Percentiles rank a stretch among this genome's conserved stretches.
Conservation (phyloP, 164 flowering plant species). For the Aristolochia fimbriata region DNA sequence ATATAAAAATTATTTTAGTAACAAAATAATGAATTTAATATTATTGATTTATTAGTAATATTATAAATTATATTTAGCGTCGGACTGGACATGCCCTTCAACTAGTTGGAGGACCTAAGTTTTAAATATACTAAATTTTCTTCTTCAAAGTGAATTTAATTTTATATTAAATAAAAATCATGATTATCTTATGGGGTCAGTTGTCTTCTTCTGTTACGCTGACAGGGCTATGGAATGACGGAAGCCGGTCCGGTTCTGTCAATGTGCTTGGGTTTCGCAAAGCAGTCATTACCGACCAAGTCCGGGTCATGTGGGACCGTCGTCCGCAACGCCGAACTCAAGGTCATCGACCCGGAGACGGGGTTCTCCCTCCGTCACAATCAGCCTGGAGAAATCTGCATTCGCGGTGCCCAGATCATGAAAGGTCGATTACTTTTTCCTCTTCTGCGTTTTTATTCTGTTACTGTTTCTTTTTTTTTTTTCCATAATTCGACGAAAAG, state of each 20-base stretch:
- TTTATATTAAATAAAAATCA: too few species aligned
- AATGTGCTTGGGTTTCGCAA: constrained; percentile 66
- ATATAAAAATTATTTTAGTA: too few species aligned
- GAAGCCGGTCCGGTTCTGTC: constrained; percentile 73
- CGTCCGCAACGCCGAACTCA: constrained; percentile 67
- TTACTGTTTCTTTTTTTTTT: not conserved
- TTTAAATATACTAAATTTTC: too few species aligned
- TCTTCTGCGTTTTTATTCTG: not conserved
- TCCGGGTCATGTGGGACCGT: constrained; percentile 83
- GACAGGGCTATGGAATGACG: constrained; percentile 89
- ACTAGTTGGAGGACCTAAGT: too few species aligned
- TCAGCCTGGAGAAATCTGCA: constrained; percentile 74
- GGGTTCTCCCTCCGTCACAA: constrained; percentile 44
- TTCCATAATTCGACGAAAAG: not conserved
- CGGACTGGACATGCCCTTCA: too few species aligned
- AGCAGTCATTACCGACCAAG: constrained; percentile 48
- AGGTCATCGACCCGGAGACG: constrained; percentile 56
- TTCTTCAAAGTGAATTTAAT: too few species aligned
- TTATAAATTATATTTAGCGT: too few species aligned
- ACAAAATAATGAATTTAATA: too few species aligned
- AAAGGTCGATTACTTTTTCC: constrained; percentile 34
- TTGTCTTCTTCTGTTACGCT: not conserved
- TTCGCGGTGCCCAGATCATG: constrained; percentile 64
- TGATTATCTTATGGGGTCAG: too few species aligned
- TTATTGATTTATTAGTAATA: too few species aligned